Evolutionary conservation across 2,329 filamentous ascomycete species (phyloP).

Genomic region (Epichloe typhina): DNA sequence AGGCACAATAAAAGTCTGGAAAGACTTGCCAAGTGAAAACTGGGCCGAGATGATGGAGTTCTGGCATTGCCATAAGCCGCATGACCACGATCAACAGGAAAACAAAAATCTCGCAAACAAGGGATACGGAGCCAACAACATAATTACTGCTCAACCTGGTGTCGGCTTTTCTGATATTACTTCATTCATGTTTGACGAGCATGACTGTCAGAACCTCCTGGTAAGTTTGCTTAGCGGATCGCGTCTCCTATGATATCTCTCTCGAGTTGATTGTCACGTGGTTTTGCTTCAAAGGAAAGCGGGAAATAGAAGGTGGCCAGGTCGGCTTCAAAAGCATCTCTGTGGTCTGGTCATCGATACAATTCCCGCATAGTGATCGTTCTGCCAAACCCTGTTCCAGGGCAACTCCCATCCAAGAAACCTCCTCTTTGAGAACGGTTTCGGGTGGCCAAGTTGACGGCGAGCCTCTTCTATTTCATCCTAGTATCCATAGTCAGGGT

Average conservation of each 20-base stretch:
- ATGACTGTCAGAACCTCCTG: conserved; percentile 43
- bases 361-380: conserved; percentile 47
- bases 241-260: background rate
- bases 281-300: conserved; percentile 6
- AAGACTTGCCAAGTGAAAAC: conserved; percentile 87
- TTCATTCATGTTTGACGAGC: conserved; percentile 56
- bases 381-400: conserved; percentile 12
- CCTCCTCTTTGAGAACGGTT: conserved; percentile 32
- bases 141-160: conserved; percentile 50
- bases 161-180: conserved; percentile 71
- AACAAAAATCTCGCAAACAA: conserved; percentile 43
- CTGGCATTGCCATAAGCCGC: conserved; percentile 97
- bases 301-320: conserved; percentile 51
- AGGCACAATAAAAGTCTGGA: conserved; percentile 50
- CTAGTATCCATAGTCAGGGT: conserved; percentile 34
- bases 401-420: conserved; percentile 15
- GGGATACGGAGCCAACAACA: conserved; percentile 74
- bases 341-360: conserved; percentile 55
- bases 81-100: conserved; percentile 35
- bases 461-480: conserved; percentile 29
- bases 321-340: conserved; percentile 28
- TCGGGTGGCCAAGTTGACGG: conserved; percentile 18
- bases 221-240: conserved; percentile 18
- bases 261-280: background rate
- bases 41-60: conserved; percentile 99